A percentile compares a stretch with the other conserved stretches of the same genome.
phyloP scores from a whole-genome alignment of 164 flowering plant genomes.

The Macadamia integrifolia region DNA sequence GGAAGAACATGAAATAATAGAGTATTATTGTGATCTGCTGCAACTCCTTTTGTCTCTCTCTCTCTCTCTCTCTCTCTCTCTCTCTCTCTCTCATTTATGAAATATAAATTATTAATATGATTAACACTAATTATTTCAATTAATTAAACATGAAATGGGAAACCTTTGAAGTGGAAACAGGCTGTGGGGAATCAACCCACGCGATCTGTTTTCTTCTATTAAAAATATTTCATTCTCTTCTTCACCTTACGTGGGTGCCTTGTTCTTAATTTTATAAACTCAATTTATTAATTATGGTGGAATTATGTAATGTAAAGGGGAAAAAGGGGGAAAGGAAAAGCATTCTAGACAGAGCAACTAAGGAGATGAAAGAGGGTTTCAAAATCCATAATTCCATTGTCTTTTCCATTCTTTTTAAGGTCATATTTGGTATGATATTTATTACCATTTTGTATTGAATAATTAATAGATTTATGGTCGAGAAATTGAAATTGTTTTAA shows the following conservation, averaged over 20 bases:
- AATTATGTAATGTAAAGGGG: neutral
- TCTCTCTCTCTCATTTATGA: too few species aligned
- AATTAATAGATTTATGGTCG: too few species aligned
- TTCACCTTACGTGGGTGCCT: neutral
- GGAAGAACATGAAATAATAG: neutral
- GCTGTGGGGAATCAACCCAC: conserved; percentile 17
- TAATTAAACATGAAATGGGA: neutral
- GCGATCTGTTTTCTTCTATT: conserved; percentile 13
- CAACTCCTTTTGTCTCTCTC: neutral
- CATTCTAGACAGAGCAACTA: too few species aligned
- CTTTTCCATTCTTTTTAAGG: too few species aligned
- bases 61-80: neutral
- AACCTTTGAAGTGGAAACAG: conserved; percentile 4
- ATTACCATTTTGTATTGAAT: too few species aligned
- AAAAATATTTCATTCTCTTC: neutral
- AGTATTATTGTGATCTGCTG: neutral
- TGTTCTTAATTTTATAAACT: neutral
- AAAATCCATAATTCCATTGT: too few species aligned
- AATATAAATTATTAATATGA: too few species aligned
- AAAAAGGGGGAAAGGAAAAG: neutral
- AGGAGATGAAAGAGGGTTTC: too few species aligned
- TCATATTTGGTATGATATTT: too few species aligned
- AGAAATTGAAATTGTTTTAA: too few species aligned
- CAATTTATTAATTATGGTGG: neutral
- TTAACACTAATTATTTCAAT: too few species aligned